Conservation (phyloP, 768 basidiomycete species). For the Mycena floridula region DNA sequence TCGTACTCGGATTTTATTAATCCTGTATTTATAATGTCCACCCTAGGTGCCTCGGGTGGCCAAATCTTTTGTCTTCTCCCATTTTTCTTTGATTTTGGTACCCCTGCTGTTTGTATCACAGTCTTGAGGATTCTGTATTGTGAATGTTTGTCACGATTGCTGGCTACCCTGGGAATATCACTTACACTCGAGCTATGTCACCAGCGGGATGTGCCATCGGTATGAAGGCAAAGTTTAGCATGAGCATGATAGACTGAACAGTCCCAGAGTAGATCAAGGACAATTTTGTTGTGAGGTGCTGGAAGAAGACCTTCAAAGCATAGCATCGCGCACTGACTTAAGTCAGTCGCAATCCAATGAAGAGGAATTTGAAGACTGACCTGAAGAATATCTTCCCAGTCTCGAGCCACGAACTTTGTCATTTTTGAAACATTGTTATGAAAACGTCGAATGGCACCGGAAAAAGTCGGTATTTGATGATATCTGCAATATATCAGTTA, state of each 20-base stretch:
- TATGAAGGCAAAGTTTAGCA: slow-evolving; percentile 18
- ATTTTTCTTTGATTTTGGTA: no score
- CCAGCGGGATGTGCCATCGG: no score
- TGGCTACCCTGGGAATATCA: no score
- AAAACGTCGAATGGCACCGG: slow-evolving; percentile 14
- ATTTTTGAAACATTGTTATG: slow-evolving; percentile 12
- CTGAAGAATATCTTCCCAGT: slow-evolving; percentile 25
- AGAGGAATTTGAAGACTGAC: slow-evolving; percentile 3
- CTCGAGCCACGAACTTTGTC: slow-evolving; percentile 12
- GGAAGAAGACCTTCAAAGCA: slow-evolving; percentile 23
- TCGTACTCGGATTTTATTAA: no score
- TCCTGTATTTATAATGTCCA: no score
- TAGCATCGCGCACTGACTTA: slow-evolving; percentile 17
- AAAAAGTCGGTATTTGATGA: slow-evolving; percentile 3
- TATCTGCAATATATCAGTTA: slow-evolving; percentile 1
- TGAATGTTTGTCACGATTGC: no score
- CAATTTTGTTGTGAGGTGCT: slow-evolving; percentile 7
- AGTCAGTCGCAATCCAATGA: background rate
- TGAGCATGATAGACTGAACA: slow-evolving; percentile 18
- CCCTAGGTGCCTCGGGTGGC: no score
- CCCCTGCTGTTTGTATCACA: no score
- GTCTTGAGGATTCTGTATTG: no score
- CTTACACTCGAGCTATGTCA: no score
- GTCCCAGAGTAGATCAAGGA: slow-evolving; percentile 9
- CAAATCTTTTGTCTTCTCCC: no score